Percentiles rank a stretch among this genome's conserved stretches.
These are phyloP conservation scores for Exophiala aquamarina DNA, from an alignment of 2,329 filamentous ascomycete species.

Conservation along the genomic window DNA sequence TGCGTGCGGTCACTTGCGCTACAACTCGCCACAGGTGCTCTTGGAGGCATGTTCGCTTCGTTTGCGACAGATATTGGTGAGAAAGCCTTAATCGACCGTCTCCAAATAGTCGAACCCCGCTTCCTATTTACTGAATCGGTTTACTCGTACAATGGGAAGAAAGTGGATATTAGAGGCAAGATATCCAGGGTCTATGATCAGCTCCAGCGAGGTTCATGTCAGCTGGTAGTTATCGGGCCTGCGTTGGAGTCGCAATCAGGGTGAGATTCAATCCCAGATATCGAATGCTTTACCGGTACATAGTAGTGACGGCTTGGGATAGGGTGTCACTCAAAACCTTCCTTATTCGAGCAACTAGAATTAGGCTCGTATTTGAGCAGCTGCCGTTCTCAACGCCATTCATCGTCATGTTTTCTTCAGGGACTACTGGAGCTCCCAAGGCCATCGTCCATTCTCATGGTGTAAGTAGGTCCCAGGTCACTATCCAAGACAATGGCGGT, in stretches of 20 bases:
- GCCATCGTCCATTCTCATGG: neutral
- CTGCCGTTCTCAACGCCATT: neutral
- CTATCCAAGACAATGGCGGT: too few relatives aligned
- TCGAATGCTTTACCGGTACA: neutral
- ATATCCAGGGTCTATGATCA: slow-evolving; percentile 68
- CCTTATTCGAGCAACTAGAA: neutral
- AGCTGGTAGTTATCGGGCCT: slow-evolving; percentile 59
- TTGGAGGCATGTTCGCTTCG: slow-evolving; percentile 46
- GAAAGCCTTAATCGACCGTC: slow-evolving; percentile 53
- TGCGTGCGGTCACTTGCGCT: slow-evolving; percentile 32
- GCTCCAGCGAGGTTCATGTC: slow-evolving; percentile 58
- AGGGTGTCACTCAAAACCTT: slow-evolving; percentile 11
- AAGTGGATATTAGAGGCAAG: slow-evolving; percentile 68
- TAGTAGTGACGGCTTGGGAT: slow-evolving; percentile 1
- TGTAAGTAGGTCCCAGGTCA: too few relatives aligned
- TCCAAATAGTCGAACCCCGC: slow-evolving; percentile 71
- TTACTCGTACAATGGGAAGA: slow-evolving; percentile 76
- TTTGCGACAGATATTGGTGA: slow-evolving; percentile 46
- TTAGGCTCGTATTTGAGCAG: neutral
- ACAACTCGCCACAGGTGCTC: slow-evolving; percentile 41
- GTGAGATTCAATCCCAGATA: too few relatives aligned
- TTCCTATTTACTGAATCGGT: slow-evolving; percentile 79
- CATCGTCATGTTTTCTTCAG: neutral
- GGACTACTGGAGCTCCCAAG: slow-evolving; percentile 1
- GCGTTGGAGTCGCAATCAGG: slow-evolving; percentile 26